Conservation (phyloP, 2,329 filamentous ascomycete species). For the Botrytis tulipae region DNA sequence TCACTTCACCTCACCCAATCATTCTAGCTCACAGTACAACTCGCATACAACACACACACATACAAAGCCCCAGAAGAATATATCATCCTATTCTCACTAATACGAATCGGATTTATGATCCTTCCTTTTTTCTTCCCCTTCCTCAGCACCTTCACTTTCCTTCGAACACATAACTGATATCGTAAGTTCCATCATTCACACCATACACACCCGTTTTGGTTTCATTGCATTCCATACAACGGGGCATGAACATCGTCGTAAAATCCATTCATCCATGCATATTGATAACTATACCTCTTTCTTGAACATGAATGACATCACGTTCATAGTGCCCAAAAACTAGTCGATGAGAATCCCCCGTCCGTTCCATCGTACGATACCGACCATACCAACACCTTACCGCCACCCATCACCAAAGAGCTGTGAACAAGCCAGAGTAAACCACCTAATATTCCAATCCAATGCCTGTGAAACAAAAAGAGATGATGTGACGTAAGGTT, state of each 20-base stretch:
- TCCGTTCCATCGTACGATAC: background rate
- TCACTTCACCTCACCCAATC: background rate
- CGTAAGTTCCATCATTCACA: background rate
- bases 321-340: background rate
- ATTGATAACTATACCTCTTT: background rate
- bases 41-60: background rate
- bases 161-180: background rate
- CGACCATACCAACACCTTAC: constrained; percentile 17
- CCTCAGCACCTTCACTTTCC: background rate
- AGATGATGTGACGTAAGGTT: constrained; percentile 22
- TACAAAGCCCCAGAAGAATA: background rate
- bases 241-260: background rate
- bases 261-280: background rate
- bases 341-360: background rate
- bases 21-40: background rate
- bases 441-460: constrained; percentile 17
- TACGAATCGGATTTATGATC: background rate
- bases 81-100: constrained; percentile 6
- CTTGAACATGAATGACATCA: background rate
- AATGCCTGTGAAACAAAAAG: constrained; percentile 20
- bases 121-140: background rate
- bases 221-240: background rate
- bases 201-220: background rate
- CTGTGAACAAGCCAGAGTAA: constrained; percentile 7
- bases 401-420: background rate